Base-by-base conservation (phyloP, 176 grass and related monocot species). In the Raddia guianensis region DNA sequence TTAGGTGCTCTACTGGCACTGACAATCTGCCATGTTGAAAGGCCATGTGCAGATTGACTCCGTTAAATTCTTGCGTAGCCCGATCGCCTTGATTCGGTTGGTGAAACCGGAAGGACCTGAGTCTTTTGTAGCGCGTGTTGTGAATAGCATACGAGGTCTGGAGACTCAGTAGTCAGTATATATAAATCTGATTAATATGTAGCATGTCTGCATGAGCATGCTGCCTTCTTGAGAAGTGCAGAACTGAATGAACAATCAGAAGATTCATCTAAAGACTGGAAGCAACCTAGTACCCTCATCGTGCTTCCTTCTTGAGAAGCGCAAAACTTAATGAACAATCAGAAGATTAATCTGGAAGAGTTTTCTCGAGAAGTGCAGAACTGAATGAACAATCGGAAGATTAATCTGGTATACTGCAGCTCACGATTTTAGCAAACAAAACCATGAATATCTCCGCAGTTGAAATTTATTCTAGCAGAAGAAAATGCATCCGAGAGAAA, bases 1-100 rank as follows among this genome's bases (percentile, higher is more conserved):
- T 61, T 89, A 82, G 70, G 65, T 70, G 48, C 54, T 78, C 71
- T 48, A 53, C 70, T 78, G 37, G 10, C 42, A 54, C 63, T 54
- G 37, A n/a, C n/a, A n/a, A n/a, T n/a, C n/a, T n/a, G n/a, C 66
- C 10, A 88, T 60, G 18, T 65, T 1, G 60, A 66, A 66, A 56
- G 32, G 58, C 12, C 47, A 19, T 12, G 49, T 46, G 34, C 80
- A 83, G 72, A 80, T 62, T 44, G 43, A 40, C 72, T 77, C 33
- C 34, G 35, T 76, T 76, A 72, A 49, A 49, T 53, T 51, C 54
- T 81, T 42, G 12, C 69, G 8, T 85, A 21, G 70, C 49, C 81
- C 58, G 20, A 63, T 77, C 58, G 66, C 8, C 20, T 76, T 53
- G 50, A 15, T 86, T 87, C 18, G 15, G 14, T 19, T 8, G 47